phyloP scores from a whole-genome alignment of 1,284 basidiomycete genomes.

The Irpex lacteus region DNA sequence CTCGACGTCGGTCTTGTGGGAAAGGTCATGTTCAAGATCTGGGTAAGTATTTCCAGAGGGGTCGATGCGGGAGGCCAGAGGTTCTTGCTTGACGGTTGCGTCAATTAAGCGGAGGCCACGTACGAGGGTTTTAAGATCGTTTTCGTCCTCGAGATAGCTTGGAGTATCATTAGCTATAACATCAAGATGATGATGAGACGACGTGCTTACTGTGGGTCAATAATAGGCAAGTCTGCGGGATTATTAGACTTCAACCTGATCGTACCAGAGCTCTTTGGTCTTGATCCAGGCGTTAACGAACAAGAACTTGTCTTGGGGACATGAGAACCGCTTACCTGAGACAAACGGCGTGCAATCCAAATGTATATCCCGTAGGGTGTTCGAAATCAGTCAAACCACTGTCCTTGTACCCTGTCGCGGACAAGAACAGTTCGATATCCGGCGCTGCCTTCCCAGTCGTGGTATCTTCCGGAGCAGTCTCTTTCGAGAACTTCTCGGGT shows the following conservation, averaged over 20 bases:
- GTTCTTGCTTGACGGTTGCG: slow-evolving; percentile 48
- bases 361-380: slow-evolving; percentile 19
- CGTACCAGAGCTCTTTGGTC: slow-evolving; percentile 42
- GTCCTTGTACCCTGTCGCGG: slow-evolving; percentile 42
- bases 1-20: slow-evolving; percentile 27
- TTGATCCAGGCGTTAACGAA: slow-evolving; percentile 14
- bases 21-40: slow-evolving; percentile 27
- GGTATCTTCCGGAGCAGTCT: slow-evolving; percentile 41
- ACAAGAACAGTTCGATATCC: slow-evolving; percentile 59
- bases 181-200: not conserved
- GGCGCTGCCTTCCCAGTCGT: slow-evolving; percentile 56
- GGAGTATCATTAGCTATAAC: not conserved
- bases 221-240: slow-evolving; percentile 39
- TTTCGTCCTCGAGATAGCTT: slow-evolving; percentile 52
- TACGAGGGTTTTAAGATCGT: slow-evolving; percentile 54
- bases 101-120: slow-evolving; percentile 50
- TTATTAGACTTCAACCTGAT: slow-evolving; percentile 38
- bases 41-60: slow-evolving; percentile 23
- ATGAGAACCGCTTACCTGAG: slow-evolving; percentile 24
- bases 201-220: slow-evolving; percentile 42
- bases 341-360: slow-evolving; percentile 29
- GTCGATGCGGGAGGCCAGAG: slow-evolving; percentile 48
- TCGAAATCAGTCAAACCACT: slow-evolving; percentile 20
- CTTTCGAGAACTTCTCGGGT: slow-evolving; percentile 32
- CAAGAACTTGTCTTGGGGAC: too few relatives aligned